Percentiles rank a stretch among this genome's conserved stretches.
These are phyloP conservation scores for Colletotrichum neosansevieriae DNA, from an alignment of 2,329 filamentous ascomycete species.

Conservation along the genomic window DNA sequence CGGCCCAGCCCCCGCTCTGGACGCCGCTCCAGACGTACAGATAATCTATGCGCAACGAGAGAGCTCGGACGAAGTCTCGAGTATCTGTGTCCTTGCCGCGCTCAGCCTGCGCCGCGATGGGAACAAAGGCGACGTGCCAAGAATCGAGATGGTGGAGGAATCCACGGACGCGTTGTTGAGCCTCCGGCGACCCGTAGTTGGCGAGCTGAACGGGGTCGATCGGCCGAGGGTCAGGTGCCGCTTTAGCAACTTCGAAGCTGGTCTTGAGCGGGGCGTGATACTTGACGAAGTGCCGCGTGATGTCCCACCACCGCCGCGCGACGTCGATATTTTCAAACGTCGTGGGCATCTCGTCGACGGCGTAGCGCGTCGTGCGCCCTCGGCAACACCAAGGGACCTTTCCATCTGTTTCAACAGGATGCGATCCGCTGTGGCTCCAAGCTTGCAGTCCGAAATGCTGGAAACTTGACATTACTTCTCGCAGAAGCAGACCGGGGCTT, in stretches of 20 bases:
- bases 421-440: constrained; percentile 16
- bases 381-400: constrained; percentile 32
- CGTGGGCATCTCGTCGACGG: constrained; percentile 28
- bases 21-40: constrained; percentile 23
- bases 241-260: constrained; percentile 14
- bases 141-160: neutral
- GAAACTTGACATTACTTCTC: constrained; percentile 10
- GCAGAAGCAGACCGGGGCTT: neutral
- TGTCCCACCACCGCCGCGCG: constrained; percentile 25
- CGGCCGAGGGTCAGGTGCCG: neutral
- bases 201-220: neutral
- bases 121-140: constrained; percentile 13
- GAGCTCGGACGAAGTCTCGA: constrained; percentile 3
- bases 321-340: constrained; percentile 16
- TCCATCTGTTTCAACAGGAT: neutral
- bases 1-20: constrained; percentile 18
- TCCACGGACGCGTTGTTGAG: neutral
- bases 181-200: constrained; percentile 10
- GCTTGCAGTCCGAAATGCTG: constrained; percentile 5
- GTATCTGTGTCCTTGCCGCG: neutral
- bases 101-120: constrained; percentile 13
- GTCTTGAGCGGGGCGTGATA: constrained; percentile 15
- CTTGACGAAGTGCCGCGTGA: constrained; percentile 18
- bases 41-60: constrained; percentile 22
- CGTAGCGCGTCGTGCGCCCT: constrained; percentile 10